Conservation (phyloP, 2,329 filamentous ascomycete genomes). For the Zymoseptoria ardabiliae region DNA sequence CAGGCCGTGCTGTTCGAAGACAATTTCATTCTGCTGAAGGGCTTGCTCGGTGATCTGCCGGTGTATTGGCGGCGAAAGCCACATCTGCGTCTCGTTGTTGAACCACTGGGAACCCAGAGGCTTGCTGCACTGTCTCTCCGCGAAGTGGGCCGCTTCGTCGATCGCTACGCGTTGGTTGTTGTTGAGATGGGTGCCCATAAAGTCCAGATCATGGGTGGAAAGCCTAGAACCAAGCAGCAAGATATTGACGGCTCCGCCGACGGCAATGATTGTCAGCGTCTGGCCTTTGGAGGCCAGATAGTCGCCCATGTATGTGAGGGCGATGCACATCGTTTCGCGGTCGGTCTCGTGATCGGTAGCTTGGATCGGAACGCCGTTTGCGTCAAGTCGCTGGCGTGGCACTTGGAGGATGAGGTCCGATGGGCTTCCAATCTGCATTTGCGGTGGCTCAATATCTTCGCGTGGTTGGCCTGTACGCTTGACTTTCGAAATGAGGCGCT, state of each 20-base stretch:
- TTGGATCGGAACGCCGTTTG: background rate
- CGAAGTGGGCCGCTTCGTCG: background rate
- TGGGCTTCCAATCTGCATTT: background rate
- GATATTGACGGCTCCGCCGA: conserved; percentile 4
- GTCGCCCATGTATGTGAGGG: background rate
- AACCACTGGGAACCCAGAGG: conserved; percentile 4
- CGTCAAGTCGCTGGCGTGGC: background rate
- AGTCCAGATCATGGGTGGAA: background rate
- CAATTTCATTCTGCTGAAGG: conserved; percentile 1
- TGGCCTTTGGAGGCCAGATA: background rate
- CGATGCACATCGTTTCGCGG: conserved; percentile 1
- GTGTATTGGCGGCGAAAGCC: background rate
- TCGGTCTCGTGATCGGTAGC: background rate
- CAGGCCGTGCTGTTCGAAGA: conserved; percentile 1
- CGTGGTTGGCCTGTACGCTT: background rate
- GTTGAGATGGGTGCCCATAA: conserved; percentile 1
- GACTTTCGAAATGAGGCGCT: background rate
- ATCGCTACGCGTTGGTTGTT: background rate
- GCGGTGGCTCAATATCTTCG: background rate
- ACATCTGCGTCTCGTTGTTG: conserved; percentile 3
- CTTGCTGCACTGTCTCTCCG: background rate
- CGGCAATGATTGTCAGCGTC: background rate
- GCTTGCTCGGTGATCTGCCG: conserved; percentile 3
- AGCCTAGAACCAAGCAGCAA: background rate
- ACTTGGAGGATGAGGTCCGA: background rate